A percentile compares a stretch with the other conserved stretches of the same genome.
Evolutionary conservation across 495 filamentous ascomycete genomes (phyloP).

Genomic region (Trichoderma erinaceum): DNA sequence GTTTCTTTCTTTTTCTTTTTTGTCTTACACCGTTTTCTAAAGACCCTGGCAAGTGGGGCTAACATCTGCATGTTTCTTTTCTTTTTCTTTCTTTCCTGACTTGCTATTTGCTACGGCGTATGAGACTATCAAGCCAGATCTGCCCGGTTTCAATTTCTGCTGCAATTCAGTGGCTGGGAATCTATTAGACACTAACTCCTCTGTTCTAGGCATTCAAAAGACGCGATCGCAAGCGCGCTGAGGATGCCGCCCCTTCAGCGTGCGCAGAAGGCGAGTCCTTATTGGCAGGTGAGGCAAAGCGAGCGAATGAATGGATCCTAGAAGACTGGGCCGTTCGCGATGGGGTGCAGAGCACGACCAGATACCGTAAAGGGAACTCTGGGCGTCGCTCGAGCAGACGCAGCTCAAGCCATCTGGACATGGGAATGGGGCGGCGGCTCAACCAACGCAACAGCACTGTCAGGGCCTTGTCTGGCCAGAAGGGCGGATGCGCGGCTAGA

Average conservation of each 20-base stretch:
- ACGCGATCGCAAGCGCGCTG: constrained; percentile 27
- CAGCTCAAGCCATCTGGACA: constrained; percentile 7
- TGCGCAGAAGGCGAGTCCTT: constrained; percentile 13
- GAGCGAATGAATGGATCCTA: constrained; percentile 39
- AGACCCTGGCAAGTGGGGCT: neutral
- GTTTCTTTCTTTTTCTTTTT: neutral
- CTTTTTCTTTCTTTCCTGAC: neutral
- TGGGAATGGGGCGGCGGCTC: neutral
- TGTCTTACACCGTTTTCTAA: neutral
- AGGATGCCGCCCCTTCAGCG: constrained; percentile 14
- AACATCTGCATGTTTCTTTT: neutral
- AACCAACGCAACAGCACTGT: constrained; percentile 10
- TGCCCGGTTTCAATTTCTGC: neutral
- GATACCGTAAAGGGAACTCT: constrained; percentile 39
- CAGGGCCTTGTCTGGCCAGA: constrained; percentile 5
- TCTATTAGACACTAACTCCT: neutral
- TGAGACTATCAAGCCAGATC: neutral
- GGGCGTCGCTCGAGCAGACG: constrained; percentile 17
- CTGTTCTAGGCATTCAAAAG: constrained; percentile 38
- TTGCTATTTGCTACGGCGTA: neutral
- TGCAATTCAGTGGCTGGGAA: neutral
- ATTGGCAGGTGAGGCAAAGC: constrained; percentile 25
- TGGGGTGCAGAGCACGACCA: constrained; percentile 43
- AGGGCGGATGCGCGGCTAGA: constrained; percentile 12
- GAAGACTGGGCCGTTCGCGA: constrained; percentile 31